These are phyloP conservation scores for Hemisphaericaspora lyxosophila DNA, from an alignment of 1,139 yeast genomes.

Conservation along the genomic window DNA sequence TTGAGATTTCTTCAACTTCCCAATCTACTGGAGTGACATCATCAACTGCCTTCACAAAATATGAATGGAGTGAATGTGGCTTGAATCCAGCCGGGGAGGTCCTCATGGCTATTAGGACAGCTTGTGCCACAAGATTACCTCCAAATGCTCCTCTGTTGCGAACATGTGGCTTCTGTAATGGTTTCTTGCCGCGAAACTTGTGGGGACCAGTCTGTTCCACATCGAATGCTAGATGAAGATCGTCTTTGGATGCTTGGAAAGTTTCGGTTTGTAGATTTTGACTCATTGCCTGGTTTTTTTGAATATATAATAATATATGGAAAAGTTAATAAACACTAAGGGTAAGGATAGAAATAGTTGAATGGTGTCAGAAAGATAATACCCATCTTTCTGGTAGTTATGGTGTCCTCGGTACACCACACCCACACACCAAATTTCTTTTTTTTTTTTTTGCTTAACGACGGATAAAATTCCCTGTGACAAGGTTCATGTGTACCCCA, in stretches of 20 bases:
- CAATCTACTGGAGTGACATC: constrained; percentile 27
- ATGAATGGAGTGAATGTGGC: constrained; percentile 39
- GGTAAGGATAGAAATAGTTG: too few relatives aligned
- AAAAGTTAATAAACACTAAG: too few relatives aligned
- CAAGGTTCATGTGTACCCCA: too few relatives aligned
- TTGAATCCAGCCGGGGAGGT: constrained; percentile 27
- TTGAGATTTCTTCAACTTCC: constrained; percentile 33
- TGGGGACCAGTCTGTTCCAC: constrained; percentile 20
- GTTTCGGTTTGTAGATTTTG: constrained; percentile 1
- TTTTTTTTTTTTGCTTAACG: too few relatives aligned
- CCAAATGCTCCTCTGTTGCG: constrained; percentile 33
- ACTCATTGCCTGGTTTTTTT: constrained; percentile 10
- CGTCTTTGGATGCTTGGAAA: background rate
- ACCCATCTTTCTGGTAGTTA: too few relatives aligned
- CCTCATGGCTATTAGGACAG: constrained; percentile 31
- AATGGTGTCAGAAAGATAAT: too few relatives aligned
- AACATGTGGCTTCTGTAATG: constrained; percentile 26
- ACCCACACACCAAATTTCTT: too few relatives aligned
- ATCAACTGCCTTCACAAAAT: constrained; percentile 27
- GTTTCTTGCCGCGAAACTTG: constrained; percentile 21
- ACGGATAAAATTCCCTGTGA: too few relatives aligned
- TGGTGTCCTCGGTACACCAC: too few relatives aligned
- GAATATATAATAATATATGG: too few relatives aligned
- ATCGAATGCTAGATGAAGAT: constrained; percentile 17
- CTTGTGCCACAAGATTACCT: constrained; percentile 36